Conservation (phyloP, 1,139 yeast species). For the Sugiyamaella japonica region DNA sequence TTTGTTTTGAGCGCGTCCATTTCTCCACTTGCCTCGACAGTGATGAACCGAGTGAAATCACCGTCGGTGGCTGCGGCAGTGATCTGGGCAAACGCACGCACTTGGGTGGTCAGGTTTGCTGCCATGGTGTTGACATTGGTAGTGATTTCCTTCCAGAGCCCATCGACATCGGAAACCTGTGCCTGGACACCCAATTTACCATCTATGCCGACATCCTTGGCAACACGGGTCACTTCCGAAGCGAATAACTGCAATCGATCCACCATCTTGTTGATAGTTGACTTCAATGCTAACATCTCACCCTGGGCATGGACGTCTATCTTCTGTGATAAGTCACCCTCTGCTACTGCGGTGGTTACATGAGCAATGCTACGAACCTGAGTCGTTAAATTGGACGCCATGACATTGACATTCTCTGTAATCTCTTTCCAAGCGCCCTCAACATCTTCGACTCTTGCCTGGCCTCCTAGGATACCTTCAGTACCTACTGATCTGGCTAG, state of each 20-base stretch:
- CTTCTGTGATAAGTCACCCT: conserved; percentile 85
- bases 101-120: conserved; percentile 84
- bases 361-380: conserved; percentile 90
- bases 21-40: conserved; percentile 90
- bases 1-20: conserved; percentile 91
- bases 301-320: conserved; percentile 91
- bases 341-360: conserved; percentile 89
- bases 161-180: conserved; percentile 87
- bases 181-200: conserved; percentile 93
- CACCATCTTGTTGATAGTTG: conserved; percentile 87
- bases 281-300: conserved; percentile 69
- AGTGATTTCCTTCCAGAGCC: conserved; percentile 88
- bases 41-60: conserved; percentile 83
- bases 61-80: conserved; percentile 95
- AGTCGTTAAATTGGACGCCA: conserved; percentile 86
- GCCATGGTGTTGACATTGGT: conserved; percentile 96
- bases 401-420: conserved; percentile 82
- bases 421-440: conserved; percentile 95
- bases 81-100: conserved; percentile 89
- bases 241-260: conserved; percentile 86
- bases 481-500: conserved; percentile 89
- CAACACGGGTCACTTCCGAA: conserved; percentile 84
- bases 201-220: conserved; percentile 89
- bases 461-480: conserved; percentile 86
- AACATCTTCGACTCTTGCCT: conserved; percentile 87